Evolutionary conservation across 768 basidiomycete species (phyloP), one percentile per base, ranked within the genome.

Genomic region (Boletales sp.): DNA sequence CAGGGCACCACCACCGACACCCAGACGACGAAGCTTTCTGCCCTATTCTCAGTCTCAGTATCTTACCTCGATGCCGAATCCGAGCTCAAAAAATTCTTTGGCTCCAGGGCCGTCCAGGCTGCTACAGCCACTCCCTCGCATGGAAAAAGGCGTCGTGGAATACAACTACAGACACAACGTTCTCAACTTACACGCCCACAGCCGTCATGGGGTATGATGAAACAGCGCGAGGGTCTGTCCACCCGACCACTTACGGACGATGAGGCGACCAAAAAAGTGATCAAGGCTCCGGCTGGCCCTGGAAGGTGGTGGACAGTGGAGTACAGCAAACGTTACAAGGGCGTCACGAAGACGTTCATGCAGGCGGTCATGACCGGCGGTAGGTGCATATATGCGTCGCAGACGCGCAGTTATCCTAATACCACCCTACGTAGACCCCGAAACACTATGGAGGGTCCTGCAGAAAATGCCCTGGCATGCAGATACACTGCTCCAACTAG

Each of bases 21-120:
- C 61, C 55, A 51, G 56, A 54, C 62, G 36, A 66, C 69, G 33
- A 66, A 72, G 18, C 62, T 82, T 46, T 66, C 78, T 11, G 66
- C 78, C 41, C 79, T 96, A 1, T 75, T 95, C 17, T 73, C 88
- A 0, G 84, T 95, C n/a, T 91, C 90, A 1, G 74, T 86, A 1
- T 73, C 85, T 36, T 78, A 91, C 58, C 81, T 99, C 14, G 93
- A 98, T 55, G 76, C 84, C 11, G 93, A 95, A 51, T 86, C 87
- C 0, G 96, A 99, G 64, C 80, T 98, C 70, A 84, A 88, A 48
- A 86, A 84, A 55, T 95, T 97, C 76, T 99, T 99, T 63, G 95
- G 95, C 2, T 80, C 90, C 17, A 89, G 86, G 60, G 94, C 96
- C 50, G 80, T 97, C 9, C 81, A 80, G 65, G 65, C 68, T 17